Evolutionary conservation across 2,329 filamentous ascomycete genomes (phyloP).

Genomic region (Aurifilum marmelostoma): DNA sequence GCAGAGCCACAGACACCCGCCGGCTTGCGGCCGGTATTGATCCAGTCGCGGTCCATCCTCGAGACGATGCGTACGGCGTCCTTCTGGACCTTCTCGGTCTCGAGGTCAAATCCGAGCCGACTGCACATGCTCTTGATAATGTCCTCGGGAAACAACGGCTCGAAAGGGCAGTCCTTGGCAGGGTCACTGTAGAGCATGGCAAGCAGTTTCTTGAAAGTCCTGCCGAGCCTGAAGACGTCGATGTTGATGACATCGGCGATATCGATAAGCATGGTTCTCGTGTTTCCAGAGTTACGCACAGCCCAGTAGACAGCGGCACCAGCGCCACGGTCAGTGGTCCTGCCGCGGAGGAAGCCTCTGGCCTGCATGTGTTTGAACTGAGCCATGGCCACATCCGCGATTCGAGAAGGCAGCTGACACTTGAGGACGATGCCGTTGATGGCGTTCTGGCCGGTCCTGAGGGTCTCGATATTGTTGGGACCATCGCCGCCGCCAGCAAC

Average conservation of each 20-base stretch:
- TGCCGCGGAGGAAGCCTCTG: conserved; percentile 79
- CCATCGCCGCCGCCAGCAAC: conserved; percentile 57
- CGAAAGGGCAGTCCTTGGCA: conserved; percentile 48
- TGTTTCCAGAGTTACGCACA: conserved; percentile 76
- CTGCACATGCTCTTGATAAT: conserved; percentile 89
- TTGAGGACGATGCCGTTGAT: conserved; percentile 42
- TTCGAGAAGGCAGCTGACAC: conserved; percentile 51
- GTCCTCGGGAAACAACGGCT: conserved; percentile 81
- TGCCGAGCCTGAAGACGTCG: conserved; percentile 91
- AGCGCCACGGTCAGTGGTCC: conserved; percentile 80
- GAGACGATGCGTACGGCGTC: conserved; percentile 86
- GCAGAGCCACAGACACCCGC: conserved; percentile 94
- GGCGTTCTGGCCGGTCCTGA: conserved; percentile 33
- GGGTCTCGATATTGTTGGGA: conserved; percentile 56
- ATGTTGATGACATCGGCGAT: conserved; percentile 81
- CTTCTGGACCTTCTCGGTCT: conserved; percentile 81
- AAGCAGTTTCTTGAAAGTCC: conserved; percentile 82
- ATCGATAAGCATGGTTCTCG: conserved; percentile 92
- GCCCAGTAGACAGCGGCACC: conserved; percentile 92
- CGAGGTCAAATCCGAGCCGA: conserved; percentile 85
- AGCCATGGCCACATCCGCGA: conserved; percentile 61
- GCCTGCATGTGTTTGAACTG: conserved; percentile 39
- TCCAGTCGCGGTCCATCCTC: conserved; percentile 97
- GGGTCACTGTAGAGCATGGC: conserved; percentile 62
- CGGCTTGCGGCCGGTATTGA: conserved; percentile 89